Conservation (phyloP, 331 rosid species). For the Saraca asoca region DNA sequence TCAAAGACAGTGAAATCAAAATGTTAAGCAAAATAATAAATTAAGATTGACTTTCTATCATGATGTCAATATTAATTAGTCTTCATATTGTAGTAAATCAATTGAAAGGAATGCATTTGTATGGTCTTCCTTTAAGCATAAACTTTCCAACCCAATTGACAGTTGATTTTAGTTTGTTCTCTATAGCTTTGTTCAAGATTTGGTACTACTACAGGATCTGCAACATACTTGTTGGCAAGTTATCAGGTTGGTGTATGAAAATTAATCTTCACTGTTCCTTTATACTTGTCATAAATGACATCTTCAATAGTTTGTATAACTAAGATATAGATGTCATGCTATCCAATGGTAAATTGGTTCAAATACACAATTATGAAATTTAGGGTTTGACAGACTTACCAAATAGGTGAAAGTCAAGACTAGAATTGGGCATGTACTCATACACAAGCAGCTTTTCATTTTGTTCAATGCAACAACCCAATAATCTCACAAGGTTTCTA, state of each 20-base stretch:
- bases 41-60: background rate
- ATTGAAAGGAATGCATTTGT: background rate
- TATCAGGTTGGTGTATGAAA: no score
- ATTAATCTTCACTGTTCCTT: no score
- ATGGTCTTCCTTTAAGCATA: background rate
- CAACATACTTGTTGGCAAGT: no score
- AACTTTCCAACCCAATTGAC: background rate
- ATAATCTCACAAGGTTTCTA: conserved; percentile 47
- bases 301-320: no score
- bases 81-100: background rate
- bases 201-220: no score
- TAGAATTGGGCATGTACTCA: conserved; percentile 48
- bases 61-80: background rate
- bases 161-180: no score
- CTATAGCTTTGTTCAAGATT: no score
- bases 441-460: conserved; percentile 48
- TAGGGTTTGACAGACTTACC: conserved; percentile 27
- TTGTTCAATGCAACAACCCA: conserved; percentile 45
- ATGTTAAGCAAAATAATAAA: background rate
- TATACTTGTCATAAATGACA: no score
- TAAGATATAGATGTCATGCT: background rate
- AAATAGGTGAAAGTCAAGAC: conserved; percentile 44
- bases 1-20: background rate
- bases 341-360: background rate
- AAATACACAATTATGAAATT: no score